Evolutionary conservation across 2,329 filamentous ascomycete species (phyloP).

Genomic region (Ophiocordyceps polyrhachis-furcata): DNA sequence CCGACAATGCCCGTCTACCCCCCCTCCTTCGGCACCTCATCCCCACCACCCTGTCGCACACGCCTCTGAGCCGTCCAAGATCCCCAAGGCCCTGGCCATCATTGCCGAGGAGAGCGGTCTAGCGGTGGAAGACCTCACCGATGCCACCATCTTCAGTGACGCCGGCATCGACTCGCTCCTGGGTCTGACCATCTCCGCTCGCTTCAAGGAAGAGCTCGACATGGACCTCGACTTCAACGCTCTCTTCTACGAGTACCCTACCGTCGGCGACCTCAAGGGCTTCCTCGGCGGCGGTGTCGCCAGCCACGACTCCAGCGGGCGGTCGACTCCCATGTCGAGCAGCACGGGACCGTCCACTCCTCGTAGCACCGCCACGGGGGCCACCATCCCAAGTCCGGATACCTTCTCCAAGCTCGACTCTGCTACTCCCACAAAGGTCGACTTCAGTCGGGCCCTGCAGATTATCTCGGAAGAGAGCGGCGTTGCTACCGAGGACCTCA

Average conservation of each 20-base stretch:
- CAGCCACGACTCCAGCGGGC: neutral
- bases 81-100: neutral
- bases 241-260: constrained; percentile 9
- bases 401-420: neutral
- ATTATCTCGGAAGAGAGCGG: constrained; percentile 4
- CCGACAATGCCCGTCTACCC: neutral
- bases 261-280: neutral
- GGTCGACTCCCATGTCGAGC: neutral
- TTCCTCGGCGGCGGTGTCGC: neutral
- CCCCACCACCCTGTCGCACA: neutral
- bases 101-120: constrained; percentile 1
- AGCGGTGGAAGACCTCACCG: constrained; percentile 1
- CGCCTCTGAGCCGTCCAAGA: neutral
- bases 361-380: neutral
- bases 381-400: neutral
- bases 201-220: constrained; percentile 4
- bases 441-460: constrained; percentile 1
- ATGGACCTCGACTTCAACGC: constrained; percentile 16
- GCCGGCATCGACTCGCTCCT: constrained; percentile 2
- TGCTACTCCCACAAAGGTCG: neutral
- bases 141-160: constrained; percentile 1
- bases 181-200: constrained; percentile 2
- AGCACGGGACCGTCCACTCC: neutral
- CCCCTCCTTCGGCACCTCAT: neutral
- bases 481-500: constrained; percentile 2